Percentiles rank a stretch among this genome's conserved stretches.
Conservation (phyloP, 2,329 filamentous ascomycete species). For the Hypocrella siamensis region DNA sequence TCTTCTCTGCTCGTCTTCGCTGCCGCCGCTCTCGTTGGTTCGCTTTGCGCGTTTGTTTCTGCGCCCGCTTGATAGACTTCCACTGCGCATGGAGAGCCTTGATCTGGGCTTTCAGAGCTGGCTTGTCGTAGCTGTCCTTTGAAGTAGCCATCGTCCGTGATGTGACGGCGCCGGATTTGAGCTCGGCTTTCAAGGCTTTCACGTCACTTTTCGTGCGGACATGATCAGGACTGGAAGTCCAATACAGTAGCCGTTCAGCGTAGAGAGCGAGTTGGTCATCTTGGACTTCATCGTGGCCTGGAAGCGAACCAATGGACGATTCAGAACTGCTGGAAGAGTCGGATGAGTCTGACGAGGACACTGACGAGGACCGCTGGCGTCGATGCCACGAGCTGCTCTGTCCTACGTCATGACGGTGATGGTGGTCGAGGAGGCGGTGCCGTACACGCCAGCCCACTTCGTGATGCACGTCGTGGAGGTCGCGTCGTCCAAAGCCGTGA, state of each 20-base stretch:
- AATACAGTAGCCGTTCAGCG: slow-evolving; percentile 26
- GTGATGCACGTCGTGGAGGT: neutral
- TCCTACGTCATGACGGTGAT: slow-evolving; percentile 6
- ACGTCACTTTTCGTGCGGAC: slow-evolving; percentile 30
- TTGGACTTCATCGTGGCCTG: slow-evolving; percentile 33
- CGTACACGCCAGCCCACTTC: slow-evolving; percentile 6
- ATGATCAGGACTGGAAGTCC: slow-evolving; percentile 33
- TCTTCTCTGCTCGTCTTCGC: slow-evolving; percentile 15
- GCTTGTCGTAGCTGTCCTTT: slow-evolving; percentile 9
- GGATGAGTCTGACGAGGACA: slow-evolving; percentile 18
- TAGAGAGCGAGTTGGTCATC: slow-evolving; percentile 32
- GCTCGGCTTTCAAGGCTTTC: slow-evolving; percentile 22
- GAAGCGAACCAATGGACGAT: slow-evolving; percentile 35
- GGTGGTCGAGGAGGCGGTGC: neutral
- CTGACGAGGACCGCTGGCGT: slow-evolving; percentile 16
- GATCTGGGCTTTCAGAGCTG: slow-evolving; percentile 25
- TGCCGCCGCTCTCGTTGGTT: slow-evolving; percentile 14
- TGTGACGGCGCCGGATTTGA: slow-evolving; percentile 14
- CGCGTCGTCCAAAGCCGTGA: neutral
- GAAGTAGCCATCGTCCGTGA: slow-evolving; percentile 12
- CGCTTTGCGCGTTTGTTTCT: slow-evolving; percentile 14
- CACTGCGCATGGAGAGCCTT: slow-evolving; percentile 27
- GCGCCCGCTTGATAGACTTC: slow-evolving; percentile 17
- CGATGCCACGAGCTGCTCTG: too few relatives aligned
- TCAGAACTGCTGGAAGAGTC: slow-evolving; percentile 17